These are phyloP conservation scores for Russula sp. DNA, from an alignment of 768 basidiomycete species.

Conservation along the genomic window DNA sequence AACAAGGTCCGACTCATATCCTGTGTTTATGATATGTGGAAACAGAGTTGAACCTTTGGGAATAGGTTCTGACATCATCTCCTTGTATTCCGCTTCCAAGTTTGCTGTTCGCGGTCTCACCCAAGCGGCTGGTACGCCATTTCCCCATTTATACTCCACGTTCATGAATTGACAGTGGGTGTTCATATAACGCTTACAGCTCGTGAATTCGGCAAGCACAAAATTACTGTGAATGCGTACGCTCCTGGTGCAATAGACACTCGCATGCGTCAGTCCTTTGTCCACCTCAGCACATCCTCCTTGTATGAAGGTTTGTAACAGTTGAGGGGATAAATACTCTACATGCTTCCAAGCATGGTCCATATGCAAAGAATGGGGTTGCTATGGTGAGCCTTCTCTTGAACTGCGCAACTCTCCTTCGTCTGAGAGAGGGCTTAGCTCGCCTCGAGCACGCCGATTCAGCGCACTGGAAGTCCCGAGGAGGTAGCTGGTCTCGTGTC, in stretches of 20 bases:
- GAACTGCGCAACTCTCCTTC: too few species aligned
- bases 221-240: slow-evolving; percentile 28
- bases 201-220: slow-evolving; percentile 18
- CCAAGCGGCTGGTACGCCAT: slow-evolving; percentile 19
- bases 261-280: slow-evolving; percentile 20
- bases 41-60: not conserved
- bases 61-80: not conserved
- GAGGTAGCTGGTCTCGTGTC: slow-evolving; percentile 24
- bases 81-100: slow-evolving; percentile 23
- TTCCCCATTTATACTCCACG: not conserved
- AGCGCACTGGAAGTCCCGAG: slow-evolving; percentile 11
- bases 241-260: slow-evolving; percentile 25
- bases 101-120: slow-evolving; percentile 27
- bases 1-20: slow-evolving; percentile 14
- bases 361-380: not conserved
- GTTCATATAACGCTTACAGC: slow-evolving; percentile 10
- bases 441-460: not conserved
- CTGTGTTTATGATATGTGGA: not conserved
- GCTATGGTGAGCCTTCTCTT: not conserved
- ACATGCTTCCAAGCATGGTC: not conserved
- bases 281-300: not conserved
- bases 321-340: not conserved
- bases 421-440: not conserved
- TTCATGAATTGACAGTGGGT: not conserved
- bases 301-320: not conserved